Evolutionary conservation across 2,329 filamentous ascomycete species (phyloP).

Genomic region (Alternaria triticimaculans): DNA sequence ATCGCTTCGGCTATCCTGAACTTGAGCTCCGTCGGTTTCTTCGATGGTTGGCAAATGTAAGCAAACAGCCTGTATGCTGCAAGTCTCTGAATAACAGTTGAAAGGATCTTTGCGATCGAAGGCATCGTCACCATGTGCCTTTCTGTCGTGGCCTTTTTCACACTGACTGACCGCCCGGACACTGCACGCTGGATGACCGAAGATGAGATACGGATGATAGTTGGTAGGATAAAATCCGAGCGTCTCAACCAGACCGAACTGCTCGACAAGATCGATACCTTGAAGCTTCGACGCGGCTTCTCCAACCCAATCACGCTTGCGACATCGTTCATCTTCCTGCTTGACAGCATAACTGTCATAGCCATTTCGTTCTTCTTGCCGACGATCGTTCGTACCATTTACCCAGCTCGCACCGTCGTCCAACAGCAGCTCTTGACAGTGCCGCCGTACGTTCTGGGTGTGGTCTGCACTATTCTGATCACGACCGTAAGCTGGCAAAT

Average conservation of each 20-base stretch:
- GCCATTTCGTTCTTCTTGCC: slow-evolving; percentile 71
- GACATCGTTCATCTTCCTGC: slow-evolving; percentile 63
- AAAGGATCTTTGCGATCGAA: slow-evolving; percentile 68
- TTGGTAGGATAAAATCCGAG: slow-evolving; percentile 70
- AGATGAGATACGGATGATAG: slow-evolving; percentile 68
- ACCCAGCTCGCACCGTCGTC: slow-evolving; percentile 61
- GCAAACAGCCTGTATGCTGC: not conserved
- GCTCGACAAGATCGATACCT: slow-evolving; percentile 65
- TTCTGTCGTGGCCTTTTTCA: slow-evolving; percentile 64
- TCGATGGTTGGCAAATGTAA: slow-evolving; percentile 66
- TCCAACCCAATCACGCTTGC: slow-evolving; percentile 65
- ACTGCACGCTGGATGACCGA: slow-evolving; percentile 67
- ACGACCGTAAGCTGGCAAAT: slow-evolving; percentile 64
- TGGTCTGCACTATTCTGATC: slow-evolving; percentile 66
- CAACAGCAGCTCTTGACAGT: slow-evolving; percentile 71
- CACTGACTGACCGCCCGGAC: slow-evolving; percentile 69
- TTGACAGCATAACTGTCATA: slow-evolving; percentile 72
- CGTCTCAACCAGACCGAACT: slow-evolving; percentile 64
- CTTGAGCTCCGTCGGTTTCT: slow-evolving; percentile 61
- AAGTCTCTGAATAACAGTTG: not conserved
- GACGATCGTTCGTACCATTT: slow-evolving; percentile 71
- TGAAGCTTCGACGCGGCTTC: slow-evolving; percentile 66
- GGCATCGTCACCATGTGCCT: slow-evolving; percentile 66
- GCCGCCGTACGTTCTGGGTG: slow-evolving; percentile 70
- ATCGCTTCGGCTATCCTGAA: slow-evolving; percentile 65